Percentiles rank a stretch among this genome's conserved stretches.
Conservation (phyloP, 2,329 filamentous ascomycete genomes). For the Alternaria solani region DNA sequence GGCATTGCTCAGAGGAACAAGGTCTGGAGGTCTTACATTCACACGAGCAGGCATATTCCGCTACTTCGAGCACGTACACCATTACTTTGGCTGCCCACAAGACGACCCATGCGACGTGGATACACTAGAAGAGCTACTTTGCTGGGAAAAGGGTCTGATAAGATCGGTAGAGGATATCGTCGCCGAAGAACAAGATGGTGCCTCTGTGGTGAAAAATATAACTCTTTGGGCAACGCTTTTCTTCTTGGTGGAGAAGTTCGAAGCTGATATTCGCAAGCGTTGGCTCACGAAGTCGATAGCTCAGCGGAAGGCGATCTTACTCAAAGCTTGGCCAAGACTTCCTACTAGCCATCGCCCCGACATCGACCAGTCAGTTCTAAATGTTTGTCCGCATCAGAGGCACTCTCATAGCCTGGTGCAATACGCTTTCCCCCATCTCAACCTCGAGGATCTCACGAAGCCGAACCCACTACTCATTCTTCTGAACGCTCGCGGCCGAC, state of each 20-base stretch:
- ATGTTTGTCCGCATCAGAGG: not conserved
- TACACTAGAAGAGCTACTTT: constrained; percentile 24
- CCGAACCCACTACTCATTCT: not conserved
- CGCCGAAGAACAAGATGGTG: too few relatives aligned
- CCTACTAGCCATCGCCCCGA: not conserved
- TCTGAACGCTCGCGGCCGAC: not conserved
- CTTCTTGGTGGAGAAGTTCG: too few relatives aligned
- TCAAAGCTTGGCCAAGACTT: not conserved
- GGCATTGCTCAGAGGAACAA: not conserved
- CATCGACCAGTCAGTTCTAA: not conserved
- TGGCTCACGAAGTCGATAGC: too few relatives aligned
- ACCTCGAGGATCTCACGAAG: not conserved
- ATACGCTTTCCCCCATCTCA: not conserved
- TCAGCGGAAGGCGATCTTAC: too few relatives aligned
- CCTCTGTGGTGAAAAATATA: too few relatives aligned
- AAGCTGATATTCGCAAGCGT: too few relatives aligned
- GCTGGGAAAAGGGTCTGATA: too few relatives aligned
- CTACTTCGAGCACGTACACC: not conserved
- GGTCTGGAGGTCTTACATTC: not conserved
- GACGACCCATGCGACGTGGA: constrained; percentile 24
- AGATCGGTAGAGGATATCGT: too few relatives aligned
- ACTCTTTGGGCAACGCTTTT: too few relatives aligned
- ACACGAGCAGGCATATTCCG: not conserved
- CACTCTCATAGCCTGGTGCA: not conserved
- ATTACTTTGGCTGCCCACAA: not conserved